Evolutionary conservation across 2,329 filamentous ascomycete genomes (phyloP), one percentile per base, ranked within the genome.

Genomic region (Stylonectria norvegica): DNA sequence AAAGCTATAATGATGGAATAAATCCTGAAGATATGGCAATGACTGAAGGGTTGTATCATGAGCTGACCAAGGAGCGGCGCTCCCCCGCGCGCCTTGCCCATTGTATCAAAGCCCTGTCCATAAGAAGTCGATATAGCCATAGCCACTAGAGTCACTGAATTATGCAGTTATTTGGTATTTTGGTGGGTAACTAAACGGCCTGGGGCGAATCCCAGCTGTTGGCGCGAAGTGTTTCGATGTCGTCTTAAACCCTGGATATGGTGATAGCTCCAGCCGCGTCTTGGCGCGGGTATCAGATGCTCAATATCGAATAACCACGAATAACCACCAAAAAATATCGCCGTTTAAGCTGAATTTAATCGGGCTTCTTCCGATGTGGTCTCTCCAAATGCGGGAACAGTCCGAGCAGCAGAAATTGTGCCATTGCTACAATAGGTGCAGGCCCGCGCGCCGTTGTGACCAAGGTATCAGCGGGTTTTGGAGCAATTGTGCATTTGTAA

Each of bases 1-100:
- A 38, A 42, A 36, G 42, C 28, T 45, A 37, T 34, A 23, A 45
- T 47, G 45, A 47, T 38, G 35, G 28, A 44, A 40, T 47, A 27
- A 23, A 5, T 5, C 18, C 25, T 7, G 12, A 22, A 10, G 3
- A 30, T 35, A 38, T 33, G 34, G 32, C 11, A 32, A 39, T 22
- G 4, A 32, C 37, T 6, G 42, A 42, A 47, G 38, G 28, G 15
- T 27, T n/a, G 25, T 7, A 7, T 34, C 15, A 10, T 34, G 12
- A 10, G 5, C 45, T 37, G 45, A 37, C 16, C 17, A 5, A 20
- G 6, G 18, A 30, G 18, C 16, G 22, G 22, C 12, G 22, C 12
- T 25, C 7, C 22, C 12, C 22, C 22, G 22, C 22, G 7, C 12
- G 22, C 12, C 7, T 25, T 7, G 12, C 22, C 12, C 22, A 25